Conservation (phyloP, 2,329 filamentous ascomycete species). For the Colletotrichum sp. region DNA sequence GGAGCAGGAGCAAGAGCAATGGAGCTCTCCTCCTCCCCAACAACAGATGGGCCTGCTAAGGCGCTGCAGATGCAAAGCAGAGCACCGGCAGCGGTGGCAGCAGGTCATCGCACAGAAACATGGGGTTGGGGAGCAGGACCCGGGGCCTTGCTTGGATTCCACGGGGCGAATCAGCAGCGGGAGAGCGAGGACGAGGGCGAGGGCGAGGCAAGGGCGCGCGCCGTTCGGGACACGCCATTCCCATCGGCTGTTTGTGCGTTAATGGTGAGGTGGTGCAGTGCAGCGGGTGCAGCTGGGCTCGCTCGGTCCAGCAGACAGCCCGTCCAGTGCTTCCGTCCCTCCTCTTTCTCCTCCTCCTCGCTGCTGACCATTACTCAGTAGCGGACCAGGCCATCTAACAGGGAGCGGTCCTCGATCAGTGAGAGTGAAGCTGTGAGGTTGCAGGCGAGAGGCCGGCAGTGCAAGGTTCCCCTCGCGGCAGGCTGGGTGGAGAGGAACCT, state of each 20-base stretch:
- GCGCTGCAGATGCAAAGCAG: not conserved
- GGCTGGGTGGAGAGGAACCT: constrained; percentile 5
- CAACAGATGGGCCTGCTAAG: not conserved
- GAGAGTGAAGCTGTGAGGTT: constrained; percentile 1
- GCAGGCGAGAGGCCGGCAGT: not conserved
- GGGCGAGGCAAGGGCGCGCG: not conserved
- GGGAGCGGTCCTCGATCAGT: constrained; percentile 1
- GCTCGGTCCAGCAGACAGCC: not conserved
- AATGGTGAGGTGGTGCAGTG: not conserved
- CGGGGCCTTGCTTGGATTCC: not conserved
- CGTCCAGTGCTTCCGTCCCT: not conserved
- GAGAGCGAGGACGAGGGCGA: not conserved
- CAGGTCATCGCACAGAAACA: constrained; percentile 21
- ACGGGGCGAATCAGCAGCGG: constrained; percentile 18
- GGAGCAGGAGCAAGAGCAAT: not conserved
- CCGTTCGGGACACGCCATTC: constrained; percentile 14
- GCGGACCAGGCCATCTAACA: not conserved
- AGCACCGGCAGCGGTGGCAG: not conserved
- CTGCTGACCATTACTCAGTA: not conserved
- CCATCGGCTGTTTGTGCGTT: not conserved
- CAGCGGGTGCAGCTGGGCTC: not conserved
- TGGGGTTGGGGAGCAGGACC: constrained; percentile 1
- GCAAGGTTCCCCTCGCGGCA: constrained; percentile 15
- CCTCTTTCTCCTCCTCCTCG: not conserved
- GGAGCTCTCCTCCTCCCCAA: not conserved